Conservation (phyloP, 83 land plant species). For the Picea engelmannii region DNA sequence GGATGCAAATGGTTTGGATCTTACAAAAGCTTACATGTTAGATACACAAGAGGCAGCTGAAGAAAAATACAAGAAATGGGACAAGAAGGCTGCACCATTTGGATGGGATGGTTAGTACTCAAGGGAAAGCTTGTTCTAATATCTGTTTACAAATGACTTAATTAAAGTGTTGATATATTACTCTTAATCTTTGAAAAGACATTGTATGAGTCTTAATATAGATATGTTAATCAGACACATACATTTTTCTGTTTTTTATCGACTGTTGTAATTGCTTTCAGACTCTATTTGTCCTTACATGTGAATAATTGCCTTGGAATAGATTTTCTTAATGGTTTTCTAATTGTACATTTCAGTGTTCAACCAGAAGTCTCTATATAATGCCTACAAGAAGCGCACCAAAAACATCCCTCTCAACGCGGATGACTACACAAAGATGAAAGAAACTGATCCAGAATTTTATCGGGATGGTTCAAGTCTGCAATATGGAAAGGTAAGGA, state of each 20-base stretch:
- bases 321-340: background rate
- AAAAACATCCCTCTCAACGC: conserved; percentile 67
- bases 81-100: conserved; percentile 93
- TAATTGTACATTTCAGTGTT: conserved; percentile 57
- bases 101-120: conserved; percentile 95
- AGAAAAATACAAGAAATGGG: conserved; percentile 95
- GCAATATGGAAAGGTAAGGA: conserved; percentile 93
- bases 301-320: no score
- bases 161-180: no score
- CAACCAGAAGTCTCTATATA: conserved; percentile 89
- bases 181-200: background rate
- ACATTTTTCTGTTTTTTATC: background rate
- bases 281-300: no score
- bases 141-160: no score
- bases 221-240: background rate
- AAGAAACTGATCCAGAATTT: conserved; percentile 93
- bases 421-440: conserved; percentile 77
- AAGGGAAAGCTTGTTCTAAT: background rate
- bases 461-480: conserved; percentile 91
- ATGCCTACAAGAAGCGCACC: conserved; percentile 95
- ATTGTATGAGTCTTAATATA: background rate
- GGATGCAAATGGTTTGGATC: conserved; percentile 89
- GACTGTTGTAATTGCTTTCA: no score
- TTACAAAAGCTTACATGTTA: conserved; percentile 89
- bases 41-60: conserved; percentile 97